A percentile compares a stretch with the other conserved stretches of the same genome.
These are phyloP conservation scores for Gliomastix tumulicola DNA, from an alignment of 2,329 filamentous ascomycete species.

Conservation along the genomic window DNA sequence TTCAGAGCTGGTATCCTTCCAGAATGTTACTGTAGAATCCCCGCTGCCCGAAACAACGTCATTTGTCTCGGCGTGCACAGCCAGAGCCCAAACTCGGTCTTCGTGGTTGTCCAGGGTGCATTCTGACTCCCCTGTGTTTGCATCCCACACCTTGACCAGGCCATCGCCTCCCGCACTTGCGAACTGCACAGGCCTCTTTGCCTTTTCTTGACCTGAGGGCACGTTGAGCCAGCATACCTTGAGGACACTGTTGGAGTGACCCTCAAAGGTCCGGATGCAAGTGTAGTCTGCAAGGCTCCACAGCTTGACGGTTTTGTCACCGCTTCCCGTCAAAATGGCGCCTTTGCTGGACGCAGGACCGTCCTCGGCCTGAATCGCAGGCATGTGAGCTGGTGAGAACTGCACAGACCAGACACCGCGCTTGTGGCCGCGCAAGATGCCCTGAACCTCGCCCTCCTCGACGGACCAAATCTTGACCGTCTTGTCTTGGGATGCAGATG, in stretches of 20 bases:
- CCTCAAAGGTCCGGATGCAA: conserved; percentile 90
- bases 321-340: conserved; percentile 81
- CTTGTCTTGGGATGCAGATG: conserved; percentile 92
- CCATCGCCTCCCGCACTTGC: conserved; percentile 90
- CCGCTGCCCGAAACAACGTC: conserved; percentile 84
- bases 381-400: conserved; percentile 76
- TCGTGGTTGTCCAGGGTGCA: conserved; percentile 95
- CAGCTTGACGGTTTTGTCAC: conserved; percentile 92
- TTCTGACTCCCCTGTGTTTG: conserved; percentile 74
- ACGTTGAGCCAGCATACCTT: conserved; percentile 82
- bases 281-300: conserved; percentile 92
- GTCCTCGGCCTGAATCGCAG: conserved; percentile 64
- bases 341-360: conserved; percentile 71
- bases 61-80: conserved; percentile 61
- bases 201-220: conserved; percentile 38
- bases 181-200: conserved; percentile 60
- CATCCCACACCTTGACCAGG: conserved; percentile 94
- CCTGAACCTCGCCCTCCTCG: conserved; percentile 82
- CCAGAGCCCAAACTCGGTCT: conserved; percentile 88
- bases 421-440: conserved; percentile 86
- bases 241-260: conserved; percentile 90
- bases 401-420: conserved; percentile 93
- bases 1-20: conserved; percentile 81
- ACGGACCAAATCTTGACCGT: conserved; percentile 96
- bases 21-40: conserved; percentile 91